These are phyloP conservation scores for Neckera pumila DNA, from an alignment of 225 moss, liverwort and hornwort species.

Conservation along the genomic window DNA sequence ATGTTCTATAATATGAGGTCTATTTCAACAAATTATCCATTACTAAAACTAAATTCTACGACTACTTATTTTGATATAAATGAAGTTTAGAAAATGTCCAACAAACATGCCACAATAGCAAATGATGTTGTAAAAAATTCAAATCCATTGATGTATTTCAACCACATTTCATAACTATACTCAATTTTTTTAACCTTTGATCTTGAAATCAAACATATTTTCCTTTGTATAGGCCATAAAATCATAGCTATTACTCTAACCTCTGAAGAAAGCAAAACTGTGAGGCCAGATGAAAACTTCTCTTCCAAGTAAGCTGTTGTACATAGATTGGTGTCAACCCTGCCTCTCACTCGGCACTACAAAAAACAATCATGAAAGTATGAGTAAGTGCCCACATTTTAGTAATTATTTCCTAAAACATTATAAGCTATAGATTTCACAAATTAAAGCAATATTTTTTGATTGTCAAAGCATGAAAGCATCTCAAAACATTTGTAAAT, in stretches of 20 bases:
- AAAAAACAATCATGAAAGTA: not conserved
- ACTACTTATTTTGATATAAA: not conserved
- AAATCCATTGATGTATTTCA: not conserved
- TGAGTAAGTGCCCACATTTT: not conserved
- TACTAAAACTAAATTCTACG: not conserved
- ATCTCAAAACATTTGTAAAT: not conserved
- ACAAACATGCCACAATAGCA: not conserved
- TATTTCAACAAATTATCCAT: not conserved
- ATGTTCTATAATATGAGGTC: not conserved
- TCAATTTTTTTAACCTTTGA: not conserved
- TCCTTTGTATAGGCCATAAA: not conserved
- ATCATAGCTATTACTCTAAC: not conserved
- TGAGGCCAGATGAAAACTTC: conserved; percentile 61
- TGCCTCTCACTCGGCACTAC: conserved; percentile 79
- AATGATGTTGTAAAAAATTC: not conserved
- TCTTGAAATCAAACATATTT: not conserved
- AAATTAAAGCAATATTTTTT: not conserved
- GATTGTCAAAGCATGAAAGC: not conserved
- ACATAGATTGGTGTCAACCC: conserved; percentile 62
- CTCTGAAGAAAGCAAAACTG: conserved; percentile 83
- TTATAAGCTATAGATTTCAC: not conserved
- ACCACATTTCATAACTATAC: not conserved
- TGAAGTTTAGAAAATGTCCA: not conserved
- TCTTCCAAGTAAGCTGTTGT: conserved; percentile 84
- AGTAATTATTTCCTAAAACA: not conserved